Conservation (phyloP, 768 basidiomycete genomes). For the Mycena vitilis region DNA sequence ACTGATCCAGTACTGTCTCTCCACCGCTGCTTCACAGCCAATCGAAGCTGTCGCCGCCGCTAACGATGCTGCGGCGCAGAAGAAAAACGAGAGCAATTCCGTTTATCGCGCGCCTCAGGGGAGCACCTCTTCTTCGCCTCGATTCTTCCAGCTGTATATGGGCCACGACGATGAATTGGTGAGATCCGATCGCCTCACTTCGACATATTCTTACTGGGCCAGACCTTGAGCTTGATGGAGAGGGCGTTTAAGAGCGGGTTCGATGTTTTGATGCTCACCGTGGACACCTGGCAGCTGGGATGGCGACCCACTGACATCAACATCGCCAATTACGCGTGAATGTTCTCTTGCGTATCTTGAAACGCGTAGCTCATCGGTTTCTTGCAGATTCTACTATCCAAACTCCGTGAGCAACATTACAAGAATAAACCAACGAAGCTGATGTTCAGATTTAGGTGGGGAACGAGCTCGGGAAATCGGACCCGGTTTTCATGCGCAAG, state of each 20-base stretch:
- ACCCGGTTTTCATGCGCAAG: constrained; percentile 64
- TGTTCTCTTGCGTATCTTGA: neutral
- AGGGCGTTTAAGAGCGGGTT: constrained; percentile 61
- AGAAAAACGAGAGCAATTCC: constrained; percentile 50
- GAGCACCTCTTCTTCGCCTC: constrained; percentile 44
- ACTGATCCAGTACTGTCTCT: constrained; percentile 56
- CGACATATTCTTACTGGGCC: neutral
- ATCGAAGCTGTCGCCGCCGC: constrained; percentile 63
- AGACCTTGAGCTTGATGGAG: constrained; percentile 59
- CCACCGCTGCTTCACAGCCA: constrained; percentile 61
- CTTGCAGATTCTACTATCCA: constrained; percentile 53
- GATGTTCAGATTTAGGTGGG: constrained; percentile 46
- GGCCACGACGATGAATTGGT: constrained; percentile 65
- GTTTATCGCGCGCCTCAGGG: constrained; percentile 50
- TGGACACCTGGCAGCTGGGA: constrained; percentile 64
- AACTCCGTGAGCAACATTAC: constrained; percentile 39
- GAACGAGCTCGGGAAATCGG: constrained; percentile 58
- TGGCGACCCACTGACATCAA: constrained; percentile 63
- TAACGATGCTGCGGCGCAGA: constrained; percentile 55
- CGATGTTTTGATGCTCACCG: constrained; percentile 58
- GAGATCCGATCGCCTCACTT: constrained; percentile 12
- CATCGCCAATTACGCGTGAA: constrained; percentile 60
- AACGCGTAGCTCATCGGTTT: neutral
- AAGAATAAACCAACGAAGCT: neutral
- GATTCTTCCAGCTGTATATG: constrained; percentile 70